phyloP scores from a whole-genome alignment of 768 basidiomycete species.

The Rhodotorula babjevae region DNA sequence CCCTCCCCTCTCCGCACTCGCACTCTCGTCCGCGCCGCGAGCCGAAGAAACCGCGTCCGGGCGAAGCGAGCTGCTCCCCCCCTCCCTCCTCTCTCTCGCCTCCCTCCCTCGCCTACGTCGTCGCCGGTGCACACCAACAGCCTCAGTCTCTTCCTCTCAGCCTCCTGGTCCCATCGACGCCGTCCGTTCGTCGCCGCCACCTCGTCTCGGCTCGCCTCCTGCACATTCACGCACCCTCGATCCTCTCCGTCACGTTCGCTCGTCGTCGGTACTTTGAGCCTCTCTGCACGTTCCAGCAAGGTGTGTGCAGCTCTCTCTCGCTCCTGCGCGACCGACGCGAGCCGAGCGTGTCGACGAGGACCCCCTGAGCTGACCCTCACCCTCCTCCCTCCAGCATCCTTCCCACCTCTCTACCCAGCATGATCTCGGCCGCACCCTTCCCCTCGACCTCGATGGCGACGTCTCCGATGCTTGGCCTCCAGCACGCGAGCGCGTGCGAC shows the following conservation, averaged over 20 bases:
- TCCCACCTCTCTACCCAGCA: background rate
- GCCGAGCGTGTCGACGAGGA: too few species aligned
- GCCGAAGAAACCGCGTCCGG: too few species aligned
- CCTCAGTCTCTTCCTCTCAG: too few species aligned
- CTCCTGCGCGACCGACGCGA: too few species aligned
- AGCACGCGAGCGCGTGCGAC: background rate
- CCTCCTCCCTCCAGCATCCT: background rate
- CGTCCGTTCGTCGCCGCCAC: background rate
- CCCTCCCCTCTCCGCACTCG: background rate
- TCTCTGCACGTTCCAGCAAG: background rate
- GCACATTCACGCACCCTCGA: slow-evolving; percentile 11
- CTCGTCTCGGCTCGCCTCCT: background rate
- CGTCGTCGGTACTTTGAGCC: background rate
- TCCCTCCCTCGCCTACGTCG: background rate
- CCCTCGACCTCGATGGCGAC: background rate
- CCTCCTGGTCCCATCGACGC: too few species aligned
- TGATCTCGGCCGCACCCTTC: background rate
- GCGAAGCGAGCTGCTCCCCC: background rate
- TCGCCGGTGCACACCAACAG: too few species aligned
- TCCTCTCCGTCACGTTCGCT: slow-evolving; percentile 7
- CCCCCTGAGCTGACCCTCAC: background rate
- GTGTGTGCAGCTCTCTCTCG: background rate
- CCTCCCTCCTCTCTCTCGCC: background rate
- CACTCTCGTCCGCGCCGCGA: background rate
- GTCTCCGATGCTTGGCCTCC: background rate